Percentiles rank a stretch among this genome's conserved stretches.
Evolutionary conservation across 2,329 filamentous ascomycete species (phyloP).

Genomic region (Alternaria postmessia): DNA sequence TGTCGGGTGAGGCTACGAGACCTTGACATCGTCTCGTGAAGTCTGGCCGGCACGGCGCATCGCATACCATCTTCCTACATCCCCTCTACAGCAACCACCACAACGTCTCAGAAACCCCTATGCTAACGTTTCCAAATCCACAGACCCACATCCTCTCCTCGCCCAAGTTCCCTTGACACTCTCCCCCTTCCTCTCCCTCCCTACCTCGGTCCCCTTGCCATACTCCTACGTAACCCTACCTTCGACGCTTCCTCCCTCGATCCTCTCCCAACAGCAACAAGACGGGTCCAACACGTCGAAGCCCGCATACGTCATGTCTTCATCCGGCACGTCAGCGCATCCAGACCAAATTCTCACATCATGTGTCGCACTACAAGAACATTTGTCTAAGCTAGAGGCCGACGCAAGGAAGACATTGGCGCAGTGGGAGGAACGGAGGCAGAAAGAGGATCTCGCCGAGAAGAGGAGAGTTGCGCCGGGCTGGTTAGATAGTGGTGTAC

Average conservation of each 20-base stretch:
- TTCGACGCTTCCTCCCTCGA: background rate
- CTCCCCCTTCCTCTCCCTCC: constrained; percentile 91
- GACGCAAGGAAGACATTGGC: constrained; percentile 73
- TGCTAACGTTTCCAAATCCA: constrained; percentile 16
- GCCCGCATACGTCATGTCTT: constrained; percentile 75
- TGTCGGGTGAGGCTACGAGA: too few relatives aligned
- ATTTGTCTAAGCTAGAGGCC: constrained; percentile 73
- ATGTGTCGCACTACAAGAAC: constrained; percentile 78
- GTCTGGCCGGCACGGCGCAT: background rate
- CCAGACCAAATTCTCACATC: constrained; percentile 82
- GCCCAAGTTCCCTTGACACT: constrained; percentile 93
- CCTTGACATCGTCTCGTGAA: background rate
- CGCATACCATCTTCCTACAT: background rate
- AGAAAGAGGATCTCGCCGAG: constrained; percentile 74
- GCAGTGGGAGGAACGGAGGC: constrained; percentile 73
- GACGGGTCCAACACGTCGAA: constrained; percentile 71
- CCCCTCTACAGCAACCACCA: background rate
- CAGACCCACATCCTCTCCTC: constrained; percentile 79
- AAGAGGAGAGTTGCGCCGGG: constrained; percentile 81
- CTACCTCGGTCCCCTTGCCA: constrained; percentile 86
- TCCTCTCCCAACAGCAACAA: constrained; percentile 28
- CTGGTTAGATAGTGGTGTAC: constrained; percentile 76
- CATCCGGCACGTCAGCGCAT: constrained; percentile 78
- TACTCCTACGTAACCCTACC: constrained; percentile 60
- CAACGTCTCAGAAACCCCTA: background rate